Conservation (phyloP, 1,139 yeast species). For the Geotrichum restrictum region DNA sequence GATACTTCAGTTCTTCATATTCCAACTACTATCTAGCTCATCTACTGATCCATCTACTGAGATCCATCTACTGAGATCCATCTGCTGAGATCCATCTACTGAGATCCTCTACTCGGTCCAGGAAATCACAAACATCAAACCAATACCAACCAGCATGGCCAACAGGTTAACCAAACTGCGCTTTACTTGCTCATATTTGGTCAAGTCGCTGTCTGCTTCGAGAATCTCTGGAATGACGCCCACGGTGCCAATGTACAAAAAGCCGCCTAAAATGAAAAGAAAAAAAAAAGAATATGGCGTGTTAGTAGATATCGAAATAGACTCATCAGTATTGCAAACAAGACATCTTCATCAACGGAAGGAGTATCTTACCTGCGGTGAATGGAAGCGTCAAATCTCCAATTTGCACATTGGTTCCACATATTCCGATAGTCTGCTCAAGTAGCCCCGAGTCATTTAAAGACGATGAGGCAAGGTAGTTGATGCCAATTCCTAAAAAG, state of each 20-base stretch:
- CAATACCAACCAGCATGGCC: constrained; percentile 48
- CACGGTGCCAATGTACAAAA: constrained; percentile 60
- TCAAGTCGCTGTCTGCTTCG: constrained; percentile 41
- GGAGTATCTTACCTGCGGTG: constrained; percentile 49
- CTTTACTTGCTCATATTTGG: constrained; percentile 38
- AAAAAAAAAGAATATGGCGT: too few relatives aligned
- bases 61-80: too few relatives aligned
- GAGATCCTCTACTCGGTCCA: constrained; percentile 47
- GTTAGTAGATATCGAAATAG: not conserved
- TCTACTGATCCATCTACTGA: too few relatives aligned
- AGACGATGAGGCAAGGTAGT: constrained; percentile 35
- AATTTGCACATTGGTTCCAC: constrained; percentile 49
- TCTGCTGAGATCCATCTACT: too few relatives aligned
- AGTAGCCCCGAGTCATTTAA: constrained; percentile 13
- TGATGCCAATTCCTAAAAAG: constrained; percentile 52
- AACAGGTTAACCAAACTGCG: constrained; percentile 44
- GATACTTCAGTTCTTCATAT: too few relatives aligned
- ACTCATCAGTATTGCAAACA: not conserved
- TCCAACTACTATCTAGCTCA: too few relatives aligned
- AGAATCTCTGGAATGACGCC: constrained; percentile 63
- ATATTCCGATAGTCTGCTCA: constrained; percentile 38
- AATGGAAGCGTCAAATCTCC: constrained; percentile 59
- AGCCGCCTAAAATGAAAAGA: constrained; percentile 43
- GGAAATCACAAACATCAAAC: constrained; percentile 50
- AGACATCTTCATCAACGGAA: not conserved